Percentiles rank a stretch among this genome's conserved stretches.
These are phyloP conservation scores for Ceriops tagal DNA, from an alignment of 345 rosid species.

Conservation along the genomic window DNA sequence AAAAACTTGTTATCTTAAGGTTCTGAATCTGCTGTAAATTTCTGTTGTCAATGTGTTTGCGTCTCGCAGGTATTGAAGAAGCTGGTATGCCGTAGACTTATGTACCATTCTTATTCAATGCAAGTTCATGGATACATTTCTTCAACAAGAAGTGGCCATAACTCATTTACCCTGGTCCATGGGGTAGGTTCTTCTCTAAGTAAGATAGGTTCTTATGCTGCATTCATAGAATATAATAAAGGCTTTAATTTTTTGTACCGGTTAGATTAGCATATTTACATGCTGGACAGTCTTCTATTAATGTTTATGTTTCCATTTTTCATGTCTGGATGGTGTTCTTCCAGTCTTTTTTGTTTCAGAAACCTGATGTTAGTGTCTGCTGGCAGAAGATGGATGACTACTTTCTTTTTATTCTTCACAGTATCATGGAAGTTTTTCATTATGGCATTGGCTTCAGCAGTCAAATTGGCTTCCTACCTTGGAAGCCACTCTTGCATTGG, in stretches of 20 bases:
- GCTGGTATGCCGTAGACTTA: slow-evolving; percentile 65
- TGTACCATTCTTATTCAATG: slow-evolving; percentile 94
- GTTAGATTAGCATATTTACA: background rate
- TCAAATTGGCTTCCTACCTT: slow-evolving; percentile 94
- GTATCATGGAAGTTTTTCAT: slow-evolving; percentile 94
- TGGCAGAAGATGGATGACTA: background rate
- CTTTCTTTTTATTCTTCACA: slow-evolving; percentile 23
- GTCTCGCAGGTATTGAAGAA: slow-evolving; percentile 71
- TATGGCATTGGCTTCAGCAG: slow-evolving; percentile 94
- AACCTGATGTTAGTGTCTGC: background rate
- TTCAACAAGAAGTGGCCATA: slow-evolving; percentile 37
- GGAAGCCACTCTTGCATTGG: slow-evolving; percentile 91
- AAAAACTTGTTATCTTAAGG: background rate
- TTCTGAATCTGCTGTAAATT: background rate
- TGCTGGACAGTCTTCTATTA: background rate
- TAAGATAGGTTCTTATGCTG: slow-evolving; percentile 7
- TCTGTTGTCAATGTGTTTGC: slow-evolving; percentile 14
- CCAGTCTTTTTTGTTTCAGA: background rate
- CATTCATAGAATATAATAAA: background rate
- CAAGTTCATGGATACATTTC: slow-evolving; percentile 80
- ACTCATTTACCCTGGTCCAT: slow-evolving; percentile 73
- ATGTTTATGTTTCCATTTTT: background rate
- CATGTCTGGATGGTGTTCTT: background rate
- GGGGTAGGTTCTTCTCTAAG: slow-evolving; percentile 47
- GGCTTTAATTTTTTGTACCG: background rate